Evolutionary conservation across 2,329 filamentous ascomycete genomes (phyloP), one percentile per base, ranked within the genome.

Genomic region (Berkeleyomyces rouxiae): DNA sequence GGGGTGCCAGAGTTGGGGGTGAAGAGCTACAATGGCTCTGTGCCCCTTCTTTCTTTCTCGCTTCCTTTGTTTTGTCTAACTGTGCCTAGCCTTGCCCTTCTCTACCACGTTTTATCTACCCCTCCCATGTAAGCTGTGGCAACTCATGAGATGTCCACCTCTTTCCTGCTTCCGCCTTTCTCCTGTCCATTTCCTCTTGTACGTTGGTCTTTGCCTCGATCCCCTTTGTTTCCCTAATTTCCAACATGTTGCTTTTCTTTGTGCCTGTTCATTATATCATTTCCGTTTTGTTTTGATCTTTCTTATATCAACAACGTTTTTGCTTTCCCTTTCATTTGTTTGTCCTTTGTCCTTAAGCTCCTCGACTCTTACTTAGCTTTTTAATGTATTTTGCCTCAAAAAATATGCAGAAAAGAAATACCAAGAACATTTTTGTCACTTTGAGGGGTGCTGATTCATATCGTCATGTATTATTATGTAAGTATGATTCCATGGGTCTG

Each of bases 151-250:
- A 31, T 55, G 42, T 58, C 51, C 51, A 6, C 43, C 39, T 57
- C 16, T 63, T 66, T 64, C 51, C 37, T 64, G 64, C 65, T 62
- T 67, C 60, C 42, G 33, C 44, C 23, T 37, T 61, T 63, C 39
- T 57, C 42, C 60, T 64, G 53, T 58, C 42, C 49, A 53, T 53
- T 51, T 31, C 37, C 7, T 39, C 51, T 31, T 53, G n/a, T 60
- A 33, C 11, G 9, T 33, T 37, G 3, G 4, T 61, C 44, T 31
- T n/a, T 2, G 33, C 23, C 11, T 7, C 51, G 23, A 7, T 47
- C 57, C 37, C 13, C 4, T 49, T 59, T 36, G n/a, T 46, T 59
- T 33, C 40, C 58, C 51, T 55, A 55, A 55, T 23, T 16, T 39
- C 13, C n/a, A 39, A 49, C 33, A 23, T 49, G 3, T 51, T 1